phyloP scores from a whole-genome alignment of 257 asterid genomes.

The Thymus quinquecostatus region DNA sequence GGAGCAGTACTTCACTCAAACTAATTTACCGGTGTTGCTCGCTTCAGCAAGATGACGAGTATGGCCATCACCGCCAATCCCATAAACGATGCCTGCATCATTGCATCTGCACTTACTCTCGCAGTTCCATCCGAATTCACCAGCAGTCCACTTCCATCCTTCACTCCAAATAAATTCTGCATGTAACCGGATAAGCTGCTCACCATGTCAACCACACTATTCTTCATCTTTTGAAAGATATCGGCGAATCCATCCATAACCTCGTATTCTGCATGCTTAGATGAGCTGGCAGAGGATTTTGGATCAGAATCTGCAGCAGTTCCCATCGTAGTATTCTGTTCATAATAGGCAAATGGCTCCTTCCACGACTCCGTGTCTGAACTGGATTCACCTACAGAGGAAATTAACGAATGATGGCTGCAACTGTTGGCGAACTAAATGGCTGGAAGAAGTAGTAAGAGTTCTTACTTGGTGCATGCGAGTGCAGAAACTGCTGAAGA shows the following conservation, averaged over 20 bases:
- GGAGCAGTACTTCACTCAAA: neutral
- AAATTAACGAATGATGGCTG: neutral
- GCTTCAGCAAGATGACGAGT: slow-evolving; percentile 48
- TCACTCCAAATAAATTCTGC: slow-evolving; percentile 57
- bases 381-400: slow-evolving; percentile 19
- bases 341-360: slow-evolving; percentile 34
- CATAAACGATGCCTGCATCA: slow-evolving; percentile 55
- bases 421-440: neutral
- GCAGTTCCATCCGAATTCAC: slow-evolving; percentile 42
- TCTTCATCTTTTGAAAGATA: slow-evolving; percentile 44
- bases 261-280: slow-evolving; percentile 23
- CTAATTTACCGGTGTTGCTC: slow-evolving; percentile 36
- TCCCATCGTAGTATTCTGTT: slow-evolving; percentile 11
- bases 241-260: slow-evolving; percentile 27
- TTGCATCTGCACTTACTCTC: slow-evolving; percentile 34
- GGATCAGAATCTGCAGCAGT: slow-evolving; percentile 32
- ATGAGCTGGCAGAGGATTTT: neutral
- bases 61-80: slow-evolving; percentile 73
- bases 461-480: slow-evolving; percentile 49
- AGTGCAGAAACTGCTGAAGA: slow-evolving; percentile 61
- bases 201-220: slow-evolving; percentile 64
- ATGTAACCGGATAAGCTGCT: slow-evolving; percentile 59
- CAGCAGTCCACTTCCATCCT: slow-evolving; percentile 17
- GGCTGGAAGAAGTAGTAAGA: neutral
- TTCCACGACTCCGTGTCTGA: too few species aligned